These are phyloP conservation scores for Aspergillus bertholletiae DNA, from an alignment of 495 filamentous ascomycete genomes.

Conservation along the genomic window DNA sequence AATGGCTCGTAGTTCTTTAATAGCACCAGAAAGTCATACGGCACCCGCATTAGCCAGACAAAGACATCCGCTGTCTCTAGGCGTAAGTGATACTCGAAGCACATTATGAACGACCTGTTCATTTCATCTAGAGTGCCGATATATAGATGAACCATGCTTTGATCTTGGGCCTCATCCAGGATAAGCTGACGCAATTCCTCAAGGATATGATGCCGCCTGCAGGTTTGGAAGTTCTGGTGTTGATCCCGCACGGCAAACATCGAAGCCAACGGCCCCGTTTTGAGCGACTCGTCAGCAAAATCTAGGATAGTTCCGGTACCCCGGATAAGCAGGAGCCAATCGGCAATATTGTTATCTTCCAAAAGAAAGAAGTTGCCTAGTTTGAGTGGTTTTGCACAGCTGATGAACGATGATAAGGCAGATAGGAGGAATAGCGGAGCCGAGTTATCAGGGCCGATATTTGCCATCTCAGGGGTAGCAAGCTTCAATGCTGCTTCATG, in stretches of 20 bases:
- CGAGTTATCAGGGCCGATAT: constrained; percentile 24
- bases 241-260: background rate
- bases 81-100: constrained; percentile 6
- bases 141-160: background rate
- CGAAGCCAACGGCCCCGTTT: background rate
- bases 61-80: constrained; percentile 22
- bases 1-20: constrained; percentile 15
- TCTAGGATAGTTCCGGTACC: constrained; percentile 11
- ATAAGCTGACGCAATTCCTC: background rate
- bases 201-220: background rate
- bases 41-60: constrained; percentile 19
- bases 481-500: constrained; percentile 28
- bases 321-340: constrained; percentile 38
- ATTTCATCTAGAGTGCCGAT: background rate
- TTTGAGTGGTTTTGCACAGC: constrained; percentile 15
- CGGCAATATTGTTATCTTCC: constrained; percentile 32
- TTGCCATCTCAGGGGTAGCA: constrained; percentile 21
- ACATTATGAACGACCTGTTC: background rate
- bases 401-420: constrained; percentile 23
- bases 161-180: background rate
- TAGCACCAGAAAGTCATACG: constrained; percentile 23
- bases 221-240: background rate
- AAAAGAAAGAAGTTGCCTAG: constrained; percentile 27
- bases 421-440: constrained; percentile 38
- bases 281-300: background rate